phyloP scores from a whole-genome alignment of 208 protist genomes.

The Zelonia costaricensis region DNA sequence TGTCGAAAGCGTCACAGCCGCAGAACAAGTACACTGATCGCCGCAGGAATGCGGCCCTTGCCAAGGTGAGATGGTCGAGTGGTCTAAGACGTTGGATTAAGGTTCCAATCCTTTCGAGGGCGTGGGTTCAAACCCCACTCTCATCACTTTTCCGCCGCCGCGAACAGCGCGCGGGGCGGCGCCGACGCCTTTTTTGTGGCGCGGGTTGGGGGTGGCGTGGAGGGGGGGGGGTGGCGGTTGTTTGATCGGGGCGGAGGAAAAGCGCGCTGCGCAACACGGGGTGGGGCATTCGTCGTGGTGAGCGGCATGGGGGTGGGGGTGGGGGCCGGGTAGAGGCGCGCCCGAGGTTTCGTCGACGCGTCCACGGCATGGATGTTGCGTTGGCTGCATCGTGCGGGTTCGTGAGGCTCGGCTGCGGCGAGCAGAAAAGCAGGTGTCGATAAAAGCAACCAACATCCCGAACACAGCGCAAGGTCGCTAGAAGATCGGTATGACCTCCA shows the following conservation, averaged over 20 bases:
- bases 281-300: no score
- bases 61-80: slow-evolving; percentile 66
- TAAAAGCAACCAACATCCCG: no score
- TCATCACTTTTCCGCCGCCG: slow-evolving; percentile 45
- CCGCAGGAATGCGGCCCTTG: not conserved
- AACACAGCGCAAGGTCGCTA: no score
- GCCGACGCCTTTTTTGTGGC: not conserved
- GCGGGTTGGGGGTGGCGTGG: not conserved
- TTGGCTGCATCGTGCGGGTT: no score
- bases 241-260: not conserved
- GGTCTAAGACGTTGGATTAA: slow-evolving; percentile 75
- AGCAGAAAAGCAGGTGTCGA: not conserved
- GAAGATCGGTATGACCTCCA: slow-evolving; percentile 23
- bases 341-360: no score
- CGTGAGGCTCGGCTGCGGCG: no score
- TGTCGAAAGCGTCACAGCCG: not conserved
- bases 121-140: slow-evolving; percentile 73
- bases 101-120: slow-evolving; percentile 72
- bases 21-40: not conserved
- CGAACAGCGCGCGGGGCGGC: no score
- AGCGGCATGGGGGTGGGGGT: no score
- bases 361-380: no score
- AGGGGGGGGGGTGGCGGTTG: not conserved
- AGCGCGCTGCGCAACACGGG: no score
- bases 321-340: no score